Percentiles rank a stretch among this genome's conserved stretches.
These are phyloP conservation scores for Quercus rubra DNA, from an alignment of 306 rosid species.

Conservation along the genomic window DNA sequence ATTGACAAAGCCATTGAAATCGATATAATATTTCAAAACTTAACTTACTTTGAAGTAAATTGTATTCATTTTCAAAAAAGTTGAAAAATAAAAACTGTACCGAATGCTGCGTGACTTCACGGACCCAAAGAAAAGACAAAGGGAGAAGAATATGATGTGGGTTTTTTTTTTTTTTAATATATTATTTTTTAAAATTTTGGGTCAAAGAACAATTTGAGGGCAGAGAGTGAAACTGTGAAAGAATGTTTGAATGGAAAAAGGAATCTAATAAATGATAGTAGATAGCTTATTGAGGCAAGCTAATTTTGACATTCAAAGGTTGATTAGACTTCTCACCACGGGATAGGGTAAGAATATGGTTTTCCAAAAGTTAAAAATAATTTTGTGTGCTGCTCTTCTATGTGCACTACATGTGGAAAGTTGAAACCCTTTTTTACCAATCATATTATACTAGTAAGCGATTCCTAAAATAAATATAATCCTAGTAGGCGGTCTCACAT, in stretches of 20 bases:
- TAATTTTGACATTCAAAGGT: neutral
- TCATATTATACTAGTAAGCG: too few relatives aligned
- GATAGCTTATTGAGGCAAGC: slow-evolving; percentile 1
- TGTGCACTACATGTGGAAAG: too few relatives aligned
- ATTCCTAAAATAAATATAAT: neutral
- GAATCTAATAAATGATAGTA: slow-evolving; percentile 15
- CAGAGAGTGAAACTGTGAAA: neutral
- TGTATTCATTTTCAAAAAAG: too few relatives aligned
- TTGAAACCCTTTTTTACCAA: too few relatives aligned
- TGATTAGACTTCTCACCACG: neutral
- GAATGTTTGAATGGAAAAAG: slow-evolving; percentile 35
- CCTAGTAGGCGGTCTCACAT: neutral
- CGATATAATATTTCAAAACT: too few relatives aligned
- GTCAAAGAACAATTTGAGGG: neutral
- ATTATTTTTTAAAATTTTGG: too few relatives aligned
- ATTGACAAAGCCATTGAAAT: too few relatives aligned
- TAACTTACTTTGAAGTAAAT: too few relatives aligned
- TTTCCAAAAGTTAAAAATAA: neutral
- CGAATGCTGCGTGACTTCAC: too few relatives aligned
- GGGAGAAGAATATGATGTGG: neutral
- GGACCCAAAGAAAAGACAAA: neutral
- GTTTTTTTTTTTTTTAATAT: too few relatives aligned
- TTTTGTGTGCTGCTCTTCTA: too few relatives aligned
- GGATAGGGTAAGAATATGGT: neutral
- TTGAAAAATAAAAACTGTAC: too few relatives aligned